Base-by-base conservation (phyloP, 495 filamentous ascomycete species). In the Parachaetomium inaequale region DNA sequence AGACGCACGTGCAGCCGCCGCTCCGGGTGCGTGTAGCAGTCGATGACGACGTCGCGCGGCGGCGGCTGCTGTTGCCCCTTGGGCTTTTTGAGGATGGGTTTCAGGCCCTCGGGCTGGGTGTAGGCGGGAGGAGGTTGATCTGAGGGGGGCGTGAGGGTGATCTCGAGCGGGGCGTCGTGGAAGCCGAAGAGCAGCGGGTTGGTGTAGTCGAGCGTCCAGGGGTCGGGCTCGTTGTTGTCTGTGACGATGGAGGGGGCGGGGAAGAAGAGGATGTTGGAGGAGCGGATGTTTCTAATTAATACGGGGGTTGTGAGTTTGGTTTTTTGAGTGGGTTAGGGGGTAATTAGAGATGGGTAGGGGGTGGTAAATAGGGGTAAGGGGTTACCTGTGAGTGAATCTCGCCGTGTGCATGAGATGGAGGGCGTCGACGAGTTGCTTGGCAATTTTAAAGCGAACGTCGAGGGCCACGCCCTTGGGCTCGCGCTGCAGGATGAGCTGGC, bases 11-110 rank as follows among this genome's bases (percentile, higher is more conserved):
- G 46, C 17, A 53, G 19, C 7, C 62, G 46, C 8, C 50, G 38
- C 17, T 63, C 62, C 11, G 55, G 62, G 31, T 63, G 62, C 19
- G 26, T 19, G 47, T 63, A 63, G 32, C 46, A 51, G n/a, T 58
- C 62, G n/a, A 63, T 3, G 25, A 42, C 40, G 4, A 59, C 34
- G 11, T 53, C 47, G 25, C 55, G 55, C 2, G 62, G 17, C 12
- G 49, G 49, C 1, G 40, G 40, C 2, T 7, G 40, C 7, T n/a
- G 40, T 15, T 43, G 40, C 40, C 4, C 31, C n/a, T 11, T 34
- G 14, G 50, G 10, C n/a, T 54, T 62, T n/a, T 63, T 63, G 36
- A 50, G 62, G 49, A 63, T 63, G n/a, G 55, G 62, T 25, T 63
- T 57, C 46, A 63, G 55, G 7, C 57, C 57, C 14, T 25, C 29